Percentiles rank a stretch among this genome's conserved stretches.
phyloP scores from a whole-genome alignment of 495 filamentous ascomycete species.

The Aspergillus nidulans region DNA sequence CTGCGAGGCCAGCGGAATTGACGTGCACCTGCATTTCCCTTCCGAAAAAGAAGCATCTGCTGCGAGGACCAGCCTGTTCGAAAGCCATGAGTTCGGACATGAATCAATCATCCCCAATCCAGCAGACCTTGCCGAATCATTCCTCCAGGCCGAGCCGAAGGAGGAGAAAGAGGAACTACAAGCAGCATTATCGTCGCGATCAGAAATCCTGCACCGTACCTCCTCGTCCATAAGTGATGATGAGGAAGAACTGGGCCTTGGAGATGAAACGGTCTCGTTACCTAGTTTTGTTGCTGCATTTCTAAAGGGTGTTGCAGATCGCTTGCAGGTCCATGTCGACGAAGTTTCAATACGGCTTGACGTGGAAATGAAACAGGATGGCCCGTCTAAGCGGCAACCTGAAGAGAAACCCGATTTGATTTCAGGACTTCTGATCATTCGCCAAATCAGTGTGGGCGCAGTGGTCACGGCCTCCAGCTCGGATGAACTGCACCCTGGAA shows the following conservation, averaged over 20 bases:
- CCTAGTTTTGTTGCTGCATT: constrained; percentile 80
- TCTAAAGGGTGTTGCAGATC: constrained; percentile 75
- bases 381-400: constrained; percentile 33
- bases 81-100: constrained; percentile 13
- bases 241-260: constrained; percentile 60
- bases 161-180: constrained; percentile 73
- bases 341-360: constrained; percentile 65
- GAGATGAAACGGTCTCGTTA: constrained; percentile 68
- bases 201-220: constrained; percentile 41
- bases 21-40: constrained; percentile 53
- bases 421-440: constrained; percentile 61
- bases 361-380: constrained; percentile 46
- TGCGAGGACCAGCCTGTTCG: constrained; percentile 9
- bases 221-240: constrained; percentile 52
- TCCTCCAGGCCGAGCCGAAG: constrained; percentile 73
- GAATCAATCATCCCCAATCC: constrained; percentile 59
- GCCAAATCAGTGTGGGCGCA: constrained; percentile 61
- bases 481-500: constrained; percentile 46
- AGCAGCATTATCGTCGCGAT: constrained; percentile 66
- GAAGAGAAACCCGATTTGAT: constrained; percentile 47
- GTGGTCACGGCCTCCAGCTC: constrained; percentile 43
- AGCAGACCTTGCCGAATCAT: constrained; percentile 81
- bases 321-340: constrained; percentile 66
- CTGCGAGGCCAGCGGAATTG: constrained; percentile 72
- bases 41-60: constrained; percentile 28